These are phyloP conservation scores for Brassica juncea DNA, from an alignment of 345 rosid genomes.

Conservation along the genomic window DNA sequence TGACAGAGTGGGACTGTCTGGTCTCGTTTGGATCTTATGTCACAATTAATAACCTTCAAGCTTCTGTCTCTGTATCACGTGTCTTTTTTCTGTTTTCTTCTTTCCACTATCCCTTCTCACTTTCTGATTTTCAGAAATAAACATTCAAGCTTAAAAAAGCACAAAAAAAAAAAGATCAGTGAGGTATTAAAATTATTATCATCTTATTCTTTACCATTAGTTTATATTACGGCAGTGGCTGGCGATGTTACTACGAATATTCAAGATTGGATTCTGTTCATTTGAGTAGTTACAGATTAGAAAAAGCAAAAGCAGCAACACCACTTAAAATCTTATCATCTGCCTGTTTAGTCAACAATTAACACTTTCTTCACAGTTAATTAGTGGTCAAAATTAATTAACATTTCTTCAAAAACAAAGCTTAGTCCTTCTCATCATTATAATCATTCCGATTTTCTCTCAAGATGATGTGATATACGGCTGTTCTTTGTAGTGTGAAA, in stretches of 20 bases:
- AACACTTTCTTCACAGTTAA: slow-evolving; percentile 26
- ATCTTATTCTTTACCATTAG: background rate
- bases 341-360: slow-evolving; percentile 38
- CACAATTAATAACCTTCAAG: slow-evolving; percentile 5
- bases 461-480: slow-evolving; percentile 32
- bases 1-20: slow-evolving; percentile 23
- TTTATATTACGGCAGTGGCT: background rate
- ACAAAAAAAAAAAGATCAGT: background rate
- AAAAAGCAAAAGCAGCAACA: slow-evolving; percentile 13
- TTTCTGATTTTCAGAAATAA: slow-evolving; percentile 23
- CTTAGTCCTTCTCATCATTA: slow-evolving; percentile 23
- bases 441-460: slow-evolving; percentile 11
- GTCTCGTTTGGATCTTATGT: slow-evolving; percentile 35
- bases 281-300: slow-evolving; percentile 28
- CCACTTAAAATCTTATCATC: slow-evolving; percentile 29
- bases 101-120: slow-evolving; percentile 32
- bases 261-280: slow-evolving; percentile 10
- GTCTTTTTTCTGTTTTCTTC: slow-evolving; percentile 31
- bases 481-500: slow-evolving; percentile 7
- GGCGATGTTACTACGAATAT: slow-evolving; percentile 7
- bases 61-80: slow-evolving; percentile 37
- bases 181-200: background rate
- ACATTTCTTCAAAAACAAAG: background rate
- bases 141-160: slow-evolving; percentile 14
- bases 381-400: slow-evolving; percentile 8